A percentile compares a stretch with the other conserved stretches of the same genome.
Conservation (phyloP, 2,329 filamentous ascomycete genomes). For the Fusarium succisae region DNA sequence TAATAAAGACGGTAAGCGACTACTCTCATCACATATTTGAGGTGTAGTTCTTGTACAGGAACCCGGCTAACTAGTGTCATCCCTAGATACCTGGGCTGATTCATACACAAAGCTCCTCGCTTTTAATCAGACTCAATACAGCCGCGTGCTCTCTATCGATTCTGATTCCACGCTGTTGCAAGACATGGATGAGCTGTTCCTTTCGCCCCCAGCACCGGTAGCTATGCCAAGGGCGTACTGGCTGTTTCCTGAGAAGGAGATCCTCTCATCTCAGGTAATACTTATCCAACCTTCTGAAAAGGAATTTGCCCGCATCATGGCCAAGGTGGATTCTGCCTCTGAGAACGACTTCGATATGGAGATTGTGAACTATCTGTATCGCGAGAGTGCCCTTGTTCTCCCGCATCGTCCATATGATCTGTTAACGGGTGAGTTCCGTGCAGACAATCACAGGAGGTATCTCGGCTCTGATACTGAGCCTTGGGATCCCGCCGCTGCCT, state of each 20-base stretch:
- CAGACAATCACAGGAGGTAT: constrained; percentile 57
- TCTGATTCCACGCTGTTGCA: constrained; percentile 71
- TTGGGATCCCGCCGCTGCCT: constrained; percentile 65
- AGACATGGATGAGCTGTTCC: constrained; percentile 76
- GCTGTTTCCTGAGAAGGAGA: constrained; percentile 61
- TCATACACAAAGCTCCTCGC: constrained; percentile 75
- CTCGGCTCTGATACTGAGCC: constrained; percentile 55
- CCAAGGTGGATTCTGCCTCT: constrained; percentile 38
- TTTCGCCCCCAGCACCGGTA: constrained; percentile 67
- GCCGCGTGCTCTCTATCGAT: constrained; percentile 60
- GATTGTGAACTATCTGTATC: constrained; percentile 70
- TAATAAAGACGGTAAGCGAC: constrained; percentile 48
- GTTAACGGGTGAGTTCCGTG: constrained; percentile 70
- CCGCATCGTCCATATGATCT: constrained; percentile 72
- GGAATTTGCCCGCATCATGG: constrained; percentile 57
- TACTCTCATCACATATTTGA: fast-evolving
- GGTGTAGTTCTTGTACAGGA: neutral
- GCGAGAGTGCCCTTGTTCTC: constrained; percentile 66
- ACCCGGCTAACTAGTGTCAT: neutral
- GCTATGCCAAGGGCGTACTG: constrained; percentile 80
- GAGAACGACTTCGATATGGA: constrained; percentile 70
- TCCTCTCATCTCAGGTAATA: constrained; percentile 68
- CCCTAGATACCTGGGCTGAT: constrained; percentile 66
- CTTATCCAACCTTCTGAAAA: constrained; percentile 67
- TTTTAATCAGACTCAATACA: constrained; percentile 73